Percentiles rank a stretch among this genome's conserved stretches.
Conservation (phyloP, 148 eudicot species). For the Talinum fruticosum region DNA sequence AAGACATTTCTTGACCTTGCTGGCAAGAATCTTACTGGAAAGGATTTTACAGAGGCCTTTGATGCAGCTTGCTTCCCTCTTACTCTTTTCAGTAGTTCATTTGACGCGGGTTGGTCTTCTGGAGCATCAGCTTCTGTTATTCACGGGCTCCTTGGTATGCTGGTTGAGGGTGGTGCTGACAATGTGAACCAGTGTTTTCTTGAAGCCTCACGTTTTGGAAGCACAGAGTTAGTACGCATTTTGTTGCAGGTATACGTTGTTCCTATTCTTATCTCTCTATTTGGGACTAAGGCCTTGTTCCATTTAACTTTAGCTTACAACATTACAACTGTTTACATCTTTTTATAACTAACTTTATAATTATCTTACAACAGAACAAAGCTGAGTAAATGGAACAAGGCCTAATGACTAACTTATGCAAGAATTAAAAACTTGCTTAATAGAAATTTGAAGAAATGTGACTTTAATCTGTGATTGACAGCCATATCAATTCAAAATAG, state of each 20-base stretch:
- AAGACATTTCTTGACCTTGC: slow-evolving; percentile 88
- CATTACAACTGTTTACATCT: too few relatives aligned
- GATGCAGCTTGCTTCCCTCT: slow-evolving; percentile 99
- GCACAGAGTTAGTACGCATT: slow-evolving; percentile 96
- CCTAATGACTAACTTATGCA: not conserved
- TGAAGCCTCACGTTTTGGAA: slow-evolving; percentile 98
- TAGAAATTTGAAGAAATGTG: not conserved
- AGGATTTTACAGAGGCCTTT: slow-evolving; percentile 97
- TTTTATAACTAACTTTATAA: too few relatives aligned
- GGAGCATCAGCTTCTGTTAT: slow-evolving; percentile 90
- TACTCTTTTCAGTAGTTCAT: slow-evolving; percentile 95
- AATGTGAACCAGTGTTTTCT: slow-evolving; percentile 98
- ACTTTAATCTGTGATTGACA: not conserved
- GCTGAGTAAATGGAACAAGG: too few relatives aligned
- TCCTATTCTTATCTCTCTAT: not conserved
- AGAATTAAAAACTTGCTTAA: not conserved
- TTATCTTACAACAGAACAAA: too few relatives aligned
- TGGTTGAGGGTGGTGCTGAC: slow-evolving; percentile 98
- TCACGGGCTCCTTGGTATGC: slow-evolving; percentile 79
- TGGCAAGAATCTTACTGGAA: slow-evolving; percentile 79
- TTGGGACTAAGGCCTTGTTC: too few relatives aligned
- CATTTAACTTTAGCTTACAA: too few relatives aligned
- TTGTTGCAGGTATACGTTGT: slow-evolving; percentile 70
- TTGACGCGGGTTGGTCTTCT: slow-evolving; percentile 97
- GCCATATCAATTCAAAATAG: not conserved